Percentiles rank a stretch among this genome's conserved stretches.
Conservation (phyloP, 2,329 filamentous ascomycete genomes). For the Paracoccidioides brasiliensis region DNA sequence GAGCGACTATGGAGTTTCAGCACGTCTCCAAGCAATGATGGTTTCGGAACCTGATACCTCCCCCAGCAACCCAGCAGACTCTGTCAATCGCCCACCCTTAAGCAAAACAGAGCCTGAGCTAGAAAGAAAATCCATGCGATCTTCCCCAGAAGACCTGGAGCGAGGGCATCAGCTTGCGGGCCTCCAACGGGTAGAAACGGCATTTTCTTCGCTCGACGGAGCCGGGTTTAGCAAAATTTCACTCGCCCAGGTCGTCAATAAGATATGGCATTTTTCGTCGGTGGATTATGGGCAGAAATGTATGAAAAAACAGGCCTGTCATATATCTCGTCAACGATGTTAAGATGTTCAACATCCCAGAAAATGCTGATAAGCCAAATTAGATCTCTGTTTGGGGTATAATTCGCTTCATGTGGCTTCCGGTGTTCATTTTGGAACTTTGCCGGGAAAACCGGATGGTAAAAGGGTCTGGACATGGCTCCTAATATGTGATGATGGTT, state of each 20-base stretch:
- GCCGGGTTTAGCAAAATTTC: slow-evolving; percentile 23
- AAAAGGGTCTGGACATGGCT: slow-evolving; percentile 59
- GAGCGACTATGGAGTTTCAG: slow-evolving; percentile 54
- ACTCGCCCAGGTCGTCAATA: slow-evolving; percentile 49
- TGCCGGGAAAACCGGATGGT: slow-evolving; percentile 32
- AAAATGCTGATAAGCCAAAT: slow-evolving; percentile 11
- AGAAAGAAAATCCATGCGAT: background rate
- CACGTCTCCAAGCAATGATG: slow-evolving; percentile 52
- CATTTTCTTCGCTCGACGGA: background rate
- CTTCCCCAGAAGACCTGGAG: background rate
- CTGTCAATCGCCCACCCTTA: slow-evolving; percentile 10
- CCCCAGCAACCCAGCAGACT: slow-evolving; percentile 11
- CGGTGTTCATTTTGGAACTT: slow-evolving; percentile 31
- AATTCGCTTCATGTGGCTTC: slow-evolving; percentile 42
- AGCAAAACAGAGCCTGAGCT: slow-evolving; percentile 1
- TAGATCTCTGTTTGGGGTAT: slow-evolving; percentile 58
- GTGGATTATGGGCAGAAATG: slow-evolving; percentile 56
- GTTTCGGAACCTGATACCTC: slow-evolving; percentile 37
- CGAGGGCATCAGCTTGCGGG: background rate
- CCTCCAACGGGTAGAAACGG: background rate
- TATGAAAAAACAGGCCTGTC: slow-evolving; percentile 21
- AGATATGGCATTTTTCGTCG: slow-evolving; percentile 64
- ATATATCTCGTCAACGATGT: slow-evolving; percentile 1
- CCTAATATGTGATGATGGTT: slow-evolving; percentile 52
- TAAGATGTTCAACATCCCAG: slow-evolving; percentile 2